Percentiles rank a stretch among this genome's conserved stretches.
Conservation (phyloP, 2,329 filamentous ascomycete species). For the Epichloe brachyelytri region DNA sequence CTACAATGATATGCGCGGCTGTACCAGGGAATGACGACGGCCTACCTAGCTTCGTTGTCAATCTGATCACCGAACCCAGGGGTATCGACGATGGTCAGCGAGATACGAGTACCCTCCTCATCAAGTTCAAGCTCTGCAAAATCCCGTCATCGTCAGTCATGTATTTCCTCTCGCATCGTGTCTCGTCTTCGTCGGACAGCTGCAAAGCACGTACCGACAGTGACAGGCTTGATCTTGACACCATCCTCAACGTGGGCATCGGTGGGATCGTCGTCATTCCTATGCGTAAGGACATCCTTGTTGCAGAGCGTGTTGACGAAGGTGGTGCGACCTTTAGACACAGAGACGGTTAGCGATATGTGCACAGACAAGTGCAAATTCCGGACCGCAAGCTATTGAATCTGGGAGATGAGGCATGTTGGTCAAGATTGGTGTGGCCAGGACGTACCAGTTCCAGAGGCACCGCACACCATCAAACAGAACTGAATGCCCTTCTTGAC, state of each 20-base stretch:
- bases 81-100: conserved; percentile 95
- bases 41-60: conserved; percentile 93
- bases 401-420: neutral
- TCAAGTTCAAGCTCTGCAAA: conserved; percentile 77
- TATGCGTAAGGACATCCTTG: conserved; percentile 79
- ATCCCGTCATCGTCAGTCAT: conserved; percentile 2
- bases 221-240: conserved; percentile 97
- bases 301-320: conserved; percentile 99
- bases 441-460: conserved; percentile 84
- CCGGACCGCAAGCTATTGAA: neutral
- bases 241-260: conserved; percentile 89
- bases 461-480: conserved; percentile 99
- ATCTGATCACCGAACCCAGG: conserved; percentile 98
- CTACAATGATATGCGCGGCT: neutral
- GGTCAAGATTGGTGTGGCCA: neutral
- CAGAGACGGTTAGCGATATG: neutral
- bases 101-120: conserved; percentile 96
- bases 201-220: conserved; percentile 54
- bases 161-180: neutral
- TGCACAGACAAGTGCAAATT: neutral
- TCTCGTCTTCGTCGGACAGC: neutral
- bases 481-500: conserved; percentile 99
- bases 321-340: conserved; percentile 68
- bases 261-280: conserved; percentile 82
- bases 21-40: neutral